Base-by-base conservation (phyloP, 768 basidiomycete genomes). In the Termitomyces bulborhizus region DNA sequence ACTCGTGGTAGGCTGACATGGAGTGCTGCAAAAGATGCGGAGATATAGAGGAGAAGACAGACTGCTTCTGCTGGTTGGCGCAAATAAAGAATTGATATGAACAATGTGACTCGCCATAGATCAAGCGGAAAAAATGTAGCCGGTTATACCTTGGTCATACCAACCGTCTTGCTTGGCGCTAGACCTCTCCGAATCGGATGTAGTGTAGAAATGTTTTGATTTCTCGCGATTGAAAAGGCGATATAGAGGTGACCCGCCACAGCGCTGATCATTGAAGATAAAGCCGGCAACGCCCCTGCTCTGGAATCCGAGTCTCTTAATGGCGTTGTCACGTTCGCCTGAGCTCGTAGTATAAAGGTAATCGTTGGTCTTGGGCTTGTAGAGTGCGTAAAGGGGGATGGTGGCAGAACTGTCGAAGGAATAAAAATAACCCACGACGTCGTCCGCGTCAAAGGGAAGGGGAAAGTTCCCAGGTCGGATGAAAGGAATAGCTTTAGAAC, bases 201-300 rank as follows among this genome's bases (percentile, higher is more conserved):
- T 46, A 1, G 58, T 59, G 16, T 54, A 59, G 43, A 59, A 59
- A 16, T 59, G 58, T 12, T 2, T 52, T 15, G 49, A 52, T 29
- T 41, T 53, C 13, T 47, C 27, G 24, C 48, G 43, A 43, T 59
- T 60, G 46, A 42, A 60, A 21, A 21, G 21, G 4, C 59, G 56
- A 32, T 54, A 60, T 29, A 60, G 42, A n/a, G 59, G 53, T 3
- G 24, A 15, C 29, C 56, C 59, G 29, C 53, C 59, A n/a, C 56
- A 60, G 27, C 41, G 46, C 15, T 46, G 27, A 32, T 52, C 26
- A 13, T 6, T 4, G 50, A 57, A 60, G 41, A 60, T 41, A 26
- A 39, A 57, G 11, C 59, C 59, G 13, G 37, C 42, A 6, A 46
- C 18, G 12, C 59, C 59, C 31, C 13, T 31, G 29, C 44, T 26